Evolutionary conservation across 306 rosid genomes (phyloP).

Genomic region (Vicia faba): DNA sequence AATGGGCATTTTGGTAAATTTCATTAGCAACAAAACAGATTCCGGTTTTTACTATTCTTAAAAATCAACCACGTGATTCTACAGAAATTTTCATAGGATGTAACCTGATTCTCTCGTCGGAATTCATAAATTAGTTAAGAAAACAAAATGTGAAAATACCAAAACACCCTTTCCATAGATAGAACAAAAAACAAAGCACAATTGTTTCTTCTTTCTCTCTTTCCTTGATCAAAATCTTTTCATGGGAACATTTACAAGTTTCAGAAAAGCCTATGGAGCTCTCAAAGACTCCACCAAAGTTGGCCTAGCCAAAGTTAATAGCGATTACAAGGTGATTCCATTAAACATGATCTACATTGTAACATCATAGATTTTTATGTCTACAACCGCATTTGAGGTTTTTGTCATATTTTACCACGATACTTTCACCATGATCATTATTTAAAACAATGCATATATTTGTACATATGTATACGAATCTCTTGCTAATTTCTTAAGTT

Average conservation of each 20-base stretch:
- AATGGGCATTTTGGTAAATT: constrained; percentile 20
- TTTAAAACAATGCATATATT: background rate
- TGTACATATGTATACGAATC: background rate
- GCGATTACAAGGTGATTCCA: constrained; percentile 81
- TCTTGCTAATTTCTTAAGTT: too few species aligned
- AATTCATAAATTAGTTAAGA: constrained; percentile 39
- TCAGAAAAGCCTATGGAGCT: constrained; percentile 94
- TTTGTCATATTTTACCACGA: too few species aligned
- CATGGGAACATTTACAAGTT: constrained; percentile 90
- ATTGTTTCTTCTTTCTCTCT: constrained; percentile 47
- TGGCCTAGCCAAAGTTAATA: constrained; percentile 97
- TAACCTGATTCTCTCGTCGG: constrained; percentile 35
- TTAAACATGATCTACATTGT: background rate
- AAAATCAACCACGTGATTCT: constrained; percentile 26
- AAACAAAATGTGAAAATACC: constrained; percentile 23
- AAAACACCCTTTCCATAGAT: constrained; percentile 34
- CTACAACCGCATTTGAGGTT: background rate
- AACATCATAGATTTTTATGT: background rate
- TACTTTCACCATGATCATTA: background rate
- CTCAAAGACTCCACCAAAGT: constrained; percentile 94
- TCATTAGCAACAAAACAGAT: background rate
- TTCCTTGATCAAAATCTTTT: constrained; percentile 40
- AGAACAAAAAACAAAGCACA: constrained; percentile 39
- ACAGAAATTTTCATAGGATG: constrained; percentile 19
- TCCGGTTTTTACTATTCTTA: constrained; percentile 34